Evolutionary conservation across 139 green algal genomes (phyloP).

Genomic region (Chlamydomonas asymmetrica): DNA sequence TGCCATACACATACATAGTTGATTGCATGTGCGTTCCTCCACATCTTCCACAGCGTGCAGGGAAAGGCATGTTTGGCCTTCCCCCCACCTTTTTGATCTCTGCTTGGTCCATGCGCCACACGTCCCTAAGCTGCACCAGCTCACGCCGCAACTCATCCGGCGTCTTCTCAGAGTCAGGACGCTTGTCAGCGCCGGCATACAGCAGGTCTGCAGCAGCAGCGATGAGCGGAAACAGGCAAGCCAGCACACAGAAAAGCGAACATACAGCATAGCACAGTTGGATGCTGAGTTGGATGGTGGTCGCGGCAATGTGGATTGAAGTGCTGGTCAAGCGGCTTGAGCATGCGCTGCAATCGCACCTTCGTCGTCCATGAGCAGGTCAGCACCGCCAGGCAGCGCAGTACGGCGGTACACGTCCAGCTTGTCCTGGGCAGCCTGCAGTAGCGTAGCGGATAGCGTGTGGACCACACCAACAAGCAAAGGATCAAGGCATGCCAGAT

Average conservation of each 20-base stretch:
- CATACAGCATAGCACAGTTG: no score
- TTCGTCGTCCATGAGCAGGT: slow-evolving; percentile 19
- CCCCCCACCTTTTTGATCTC: slow-evolving; percentile 59
- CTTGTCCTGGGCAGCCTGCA: slow-evolving; percentile 43
- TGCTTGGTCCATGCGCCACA: slow-evolving; percentile 38
- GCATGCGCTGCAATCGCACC: background rate
- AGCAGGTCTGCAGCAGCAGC: background rate
- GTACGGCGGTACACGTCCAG: slow-evolving; percentile 41
- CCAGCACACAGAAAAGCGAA: background rate
- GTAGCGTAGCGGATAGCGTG: background rate
- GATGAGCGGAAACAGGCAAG: background rate
- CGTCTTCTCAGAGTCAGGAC: slow-evolving; percentile 43
- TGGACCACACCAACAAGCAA: no score
- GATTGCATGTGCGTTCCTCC: no score
- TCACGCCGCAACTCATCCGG: slow-evolving; percentile 50
- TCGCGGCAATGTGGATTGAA: no score
- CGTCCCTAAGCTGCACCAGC: slow-evolving; percentile 52
- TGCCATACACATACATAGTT: no score
- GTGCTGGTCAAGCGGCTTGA: no score
- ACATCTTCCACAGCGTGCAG: no score
- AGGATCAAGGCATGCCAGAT: no score
- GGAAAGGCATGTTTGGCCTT: no score
- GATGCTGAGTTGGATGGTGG: no score
- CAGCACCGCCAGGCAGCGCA: background rate
- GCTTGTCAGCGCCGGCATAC: background rate